phyloP scores from a whole-genome alignment of 2,329 filamentous ascomycete genomes.

The Monosporascus ibericus region DNA sequence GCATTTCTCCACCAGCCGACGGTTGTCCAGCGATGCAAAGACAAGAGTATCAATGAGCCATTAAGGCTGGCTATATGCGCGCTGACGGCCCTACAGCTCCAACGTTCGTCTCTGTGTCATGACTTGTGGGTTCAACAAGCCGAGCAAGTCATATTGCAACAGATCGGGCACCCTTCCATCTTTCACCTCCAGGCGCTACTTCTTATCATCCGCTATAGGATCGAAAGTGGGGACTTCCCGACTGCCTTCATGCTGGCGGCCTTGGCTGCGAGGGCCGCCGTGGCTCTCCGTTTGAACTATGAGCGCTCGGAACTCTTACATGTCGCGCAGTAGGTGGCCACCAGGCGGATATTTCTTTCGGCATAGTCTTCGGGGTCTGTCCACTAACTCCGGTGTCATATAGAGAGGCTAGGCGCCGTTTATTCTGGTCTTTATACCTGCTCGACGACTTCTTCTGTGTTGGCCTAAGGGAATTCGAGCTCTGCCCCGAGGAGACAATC shows the following conservation, averaged over 20 bases:
- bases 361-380: not conserved
- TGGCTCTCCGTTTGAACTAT: conserved; percentile 34
- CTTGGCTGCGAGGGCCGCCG: conserved; percentile 29
- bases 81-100: conserved; percentile 24
- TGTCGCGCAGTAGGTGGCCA: conserved; percentile 18
- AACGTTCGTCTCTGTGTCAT: conserved; percentile 15
- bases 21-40: conserved; percentile 22
- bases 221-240: conserved; percentile 26
- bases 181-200: conserved; percentile 27
- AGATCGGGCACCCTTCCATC: conserved; percentile 26
- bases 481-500: conserved; percentile 32
- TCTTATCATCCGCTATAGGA: conserved; percentile 25
- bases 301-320: conserved; percentile 28
- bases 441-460: conserved; percentile 35
- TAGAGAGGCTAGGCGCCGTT: conserved; percentile 29
- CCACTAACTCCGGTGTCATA: not conserved
- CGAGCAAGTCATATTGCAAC: conserved; percentile 25
- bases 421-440: conserved; percentile 35
- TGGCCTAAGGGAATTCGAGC: conserved; percentile 34
- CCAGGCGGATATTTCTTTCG: not conserved
- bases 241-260: conserved; percentile 31
- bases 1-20: conserved; percentile 30
- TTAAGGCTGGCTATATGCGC: conserved; percentile 28
- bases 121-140: conserved; percentile 25
- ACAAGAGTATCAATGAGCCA: conserved; percentile 24